Evolutionary conservation across 2,329 filamentous ascomycete species (phyloP).

Genomic region (Elsinoe necatrix): DNA sequence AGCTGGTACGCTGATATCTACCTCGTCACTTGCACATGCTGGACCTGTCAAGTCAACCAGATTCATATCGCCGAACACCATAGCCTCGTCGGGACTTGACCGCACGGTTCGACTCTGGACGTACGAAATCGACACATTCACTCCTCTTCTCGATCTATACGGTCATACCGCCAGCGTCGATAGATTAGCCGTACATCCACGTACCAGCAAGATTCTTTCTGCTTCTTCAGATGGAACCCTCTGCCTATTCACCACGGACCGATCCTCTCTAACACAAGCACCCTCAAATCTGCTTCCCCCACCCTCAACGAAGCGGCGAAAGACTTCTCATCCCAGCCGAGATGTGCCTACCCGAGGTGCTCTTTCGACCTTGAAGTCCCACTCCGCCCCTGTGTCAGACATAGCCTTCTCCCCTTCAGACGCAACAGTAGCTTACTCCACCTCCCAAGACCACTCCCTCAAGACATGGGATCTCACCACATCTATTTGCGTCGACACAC

Average conservation of each 20-base stretch:
- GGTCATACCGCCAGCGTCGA: slow-evolving; percentile 71
- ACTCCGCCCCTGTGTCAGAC: slow-evolving; percentile 67
- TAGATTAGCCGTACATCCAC: slow-evolving; percentile 62
- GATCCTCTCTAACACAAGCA: slow-evolving; percentile 65
- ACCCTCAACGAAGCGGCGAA: slow-evolving; percentile 64
- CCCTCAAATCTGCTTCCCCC: slow-evolving; percentile 61
- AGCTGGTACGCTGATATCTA: slow-evolving; percentile 75
- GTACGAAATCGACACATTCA: slow-evolving; percentile 54
- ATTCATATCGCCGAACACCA: slow-evolving; percentile 67
- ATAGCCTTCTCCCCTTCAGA: slow-evolving; percentile 80
- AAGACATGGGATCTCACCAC: slow-evolving; percentile 89
- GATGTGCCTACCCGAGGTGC: slow-evolving; percentile 64
- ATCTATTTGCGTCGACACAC: slow-evolving; percentile 64
- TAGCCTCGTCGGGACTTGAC: slow-evolving; percentile 78
- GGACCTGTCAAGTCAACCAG: slow-evolving; percentile 72
- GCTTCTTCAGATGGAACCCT: slow-evolving; percentile 75
- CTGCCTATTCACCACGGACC: slow-evolving; percentile 81
- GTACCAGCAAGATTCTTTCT: slow-evolving; percentile 71
- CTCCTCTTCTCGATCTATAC: slow-evolving; percentile 71
- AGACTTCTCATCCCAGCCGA: slow-evolving; percentile 42
- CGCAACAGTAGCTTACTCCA: slow-evolving; percentile 80
- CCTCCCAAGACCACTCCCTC: slow-evolving; percentile 83
- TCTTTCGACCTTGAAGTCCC: slow-evolving; percentile 61
- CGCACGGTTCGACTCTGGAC: slow-evolving; percentile 84
- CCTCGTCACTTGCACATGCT: slow-evolving; percentile 61